These are phyloP conservation scores for Aspergillus affinis DNA, from an alignment of 495 filamentous ascomycete genomes.

Conservation along the genomic window DNA sequence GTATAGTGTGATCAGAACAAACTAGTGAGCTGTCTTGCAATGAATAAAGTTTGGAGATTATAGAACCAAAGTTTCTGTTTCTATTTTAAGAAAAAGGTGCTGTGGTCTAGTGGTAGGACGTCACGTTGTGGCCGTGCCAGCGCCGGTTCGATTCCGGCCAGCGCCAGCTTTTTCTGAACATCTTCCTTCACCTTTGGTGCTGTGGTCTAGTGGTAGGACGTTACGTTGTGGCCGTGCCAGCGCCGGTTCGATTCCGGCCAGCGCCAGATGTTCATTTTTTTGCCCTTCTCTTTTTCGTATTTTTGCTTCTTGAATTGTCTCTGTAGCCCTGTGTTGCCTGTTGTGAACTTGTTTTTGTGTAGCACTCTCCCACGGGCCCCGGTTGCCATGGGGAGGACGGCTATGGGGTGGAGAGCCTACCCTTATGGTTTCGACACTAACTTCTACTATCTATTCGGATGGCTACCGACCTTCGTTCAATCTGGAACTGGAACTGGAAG, in stretches of 20 bases:
- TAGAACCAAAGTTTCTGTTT: too few relatives aligned
- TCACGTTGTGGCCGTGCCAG: constrained; percentile 68
- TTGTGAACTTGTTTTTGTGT: background rate
- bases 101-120: constrained; percentile 35
- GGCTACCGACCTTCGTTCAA: too few relatives aligned
- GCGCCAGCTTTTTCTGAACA: constrained; percentile 23
- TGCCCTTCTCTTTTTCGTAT: constrained; percentile 10
- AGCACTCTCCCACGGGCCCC: too few relatives aligned
- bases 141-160: constrained; percentile 75
- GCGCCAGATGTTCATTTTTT: constrained; percentile 25
- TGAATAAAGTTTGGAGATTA: too few relatives aligned
- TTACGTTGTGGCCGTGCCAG: constrained; percentile 68
- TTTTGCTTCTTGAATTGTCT: constrained; percentile 3
- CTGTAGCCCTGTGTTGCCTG: background rate
- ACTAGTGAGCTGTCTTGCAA: too few relatives aligned
- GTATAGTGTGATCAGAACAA: too few relatives aligned
- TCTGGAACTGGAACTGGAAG: background rate
- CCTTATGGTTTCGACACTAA: background rate
- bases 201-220: constrained; percentile 35
- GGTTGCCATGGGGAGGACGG: background rate
- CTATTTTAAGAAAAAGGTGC: constrained; percentile 14
- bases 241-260: constrained; percentile 75
- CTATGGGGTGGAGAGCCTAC: background rate
- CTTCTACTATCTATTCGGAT: too few relatives aligned
- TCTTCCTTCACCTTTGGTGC: constrained; percentile 18